phyloP scores from a whole-genome alignment of 352 stramenopile species.

The Phytophthora citricola region DNA sequence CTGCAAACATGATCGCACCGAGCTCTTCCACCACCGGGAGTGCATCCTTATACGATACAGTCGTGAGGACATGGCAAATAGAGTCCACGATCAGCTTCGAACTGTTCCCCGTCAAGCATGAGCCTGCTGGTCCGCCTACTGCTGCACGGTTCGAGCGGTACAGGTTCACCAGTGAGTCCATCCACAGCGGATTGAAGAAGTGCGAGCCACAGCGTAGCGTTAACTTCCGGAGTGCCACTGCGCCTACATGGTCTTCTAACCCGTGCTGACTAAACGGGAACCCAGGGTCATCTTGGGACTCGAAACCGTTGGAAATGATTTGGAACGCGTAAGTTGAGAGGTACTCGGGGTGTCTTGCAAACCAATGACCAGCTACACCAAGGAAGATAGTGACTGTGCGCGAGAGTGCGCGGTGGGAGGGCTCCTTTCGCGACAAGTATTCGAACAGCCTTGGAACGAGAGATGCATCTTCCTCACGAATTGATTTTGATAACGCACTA shows the following conservation, averaged over 20 bases:
- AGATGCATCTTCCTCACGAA: slow-evolving; percentile 79
- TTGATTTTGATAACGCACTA: slow-evolving; percentile 83
- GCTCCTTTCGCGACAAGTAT: slow-evolving; percentile 71
- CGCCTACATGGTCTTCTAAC: slow-evolving; percentile 73
- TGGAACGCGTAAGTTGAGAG: slow-evolving; percentile 65
- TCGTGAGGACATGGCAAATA: slow-evolving; percentile 66
- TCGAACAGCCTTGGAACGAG: slow-evolving; percentile 79
- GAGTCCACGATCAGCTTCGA: slow-evolving; percentile 73
- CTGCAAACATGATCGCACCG: slow-evolving; percentile 67
- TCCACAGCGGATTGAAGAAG: slow-evolving; percentile 74
- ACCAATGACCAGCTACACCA: slow-evolving; percentile 77
- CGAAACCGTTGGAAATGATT: slow-evolving; percentile 78
- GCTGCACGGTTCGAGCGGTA: slow-evolving; percentile 56
- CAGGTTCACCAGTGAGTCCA: slow-evolving; percentile 71
- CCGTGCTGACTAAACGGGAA: slow-evolving; percentile 57
- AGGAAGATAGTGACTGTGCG: slow-evolving; percentile 78
- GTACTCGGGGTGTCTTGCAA: slow-evolving; percentile 67
- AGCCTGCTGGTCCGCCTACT: slow-evolving; percentile 22
- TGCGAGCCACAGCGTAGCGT: slow-evolving; percentile 65
- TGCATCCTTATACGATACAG: slow-evolving; percentile 73
- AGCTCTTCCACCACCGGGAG: slow-evolving; percentile 69
- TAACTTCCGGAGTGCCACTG: slow-evolving; percentile 74
- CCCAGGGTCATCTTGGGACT: slow-evolving; percentile 42
- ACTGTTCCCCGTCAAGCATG: slow-evolving; percentile 50
- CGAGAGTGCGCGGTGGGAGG: slow-evolving; percentile 61